Base-by-base conservation (phyloP, 2,329 filamentous ascomycete genomes). In the Tolypocladium album region DNA sequence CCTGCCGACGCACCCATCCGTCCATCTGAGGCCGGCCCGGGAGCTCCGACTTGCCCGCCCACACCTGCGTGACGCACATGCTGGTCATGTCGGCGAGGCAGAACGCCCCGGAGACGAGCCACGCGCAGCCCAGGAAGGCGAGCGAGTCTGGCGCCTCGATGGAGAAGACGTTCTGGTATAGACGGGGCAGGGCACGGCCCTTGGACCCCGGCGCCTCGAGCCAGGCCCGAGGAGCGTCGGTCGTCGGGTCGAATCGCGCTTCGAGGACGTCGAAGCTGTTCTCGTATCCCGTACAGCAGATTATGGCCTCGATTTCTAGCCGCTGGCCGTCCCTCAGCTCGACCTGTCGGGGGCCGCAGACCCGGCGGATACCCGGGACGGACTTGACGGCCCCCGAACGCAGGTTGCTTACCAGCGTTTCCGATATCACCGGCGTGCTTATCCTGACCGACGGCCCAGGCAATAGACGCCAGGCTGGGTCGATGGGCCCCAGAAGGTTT, bases 91-190 rank as follows among this genome's bases (percentile, higher is more conserved):
- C 67, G 34, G 66, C 64, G 6, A 68, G 64, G 3, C 61, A 67
- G 45, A 67, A 66, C 20, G 67, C 66, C 17, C 67, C 64, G 17
- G 63, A 66, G 36, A 66, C 59, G 56, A 68, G 64, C 66, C 64
- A 66, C 12, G 61, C 65, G 34, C 64, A 66, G 8, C 67, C 65
- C 43, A 68, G 56, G 58, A 78, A 72, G 0, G 75, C 78, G 22
- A 79, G 68, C 20, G 74, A 77, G 39, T 76, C 68, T 4, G 76
- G 74, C 17, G 50, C 31, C 3, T 53, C 50, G 31, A 53, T 17
- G 34, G 50, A 53, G 17, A 36, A 53, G 31, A 53, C 31, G 3
- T 53, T 53, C 20, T 36, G 50, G 50, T 53, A 53, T 12, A 53
- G 50, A n/a, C 31, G 50, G 6, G 50, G 31, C 50, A 53, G 31